Evolutionary conservation across 148 eudicot genomes (phyloP), one percentile per base, ranked within the genome.

Genomic region (Arctostaphylos glauca): DNA sequence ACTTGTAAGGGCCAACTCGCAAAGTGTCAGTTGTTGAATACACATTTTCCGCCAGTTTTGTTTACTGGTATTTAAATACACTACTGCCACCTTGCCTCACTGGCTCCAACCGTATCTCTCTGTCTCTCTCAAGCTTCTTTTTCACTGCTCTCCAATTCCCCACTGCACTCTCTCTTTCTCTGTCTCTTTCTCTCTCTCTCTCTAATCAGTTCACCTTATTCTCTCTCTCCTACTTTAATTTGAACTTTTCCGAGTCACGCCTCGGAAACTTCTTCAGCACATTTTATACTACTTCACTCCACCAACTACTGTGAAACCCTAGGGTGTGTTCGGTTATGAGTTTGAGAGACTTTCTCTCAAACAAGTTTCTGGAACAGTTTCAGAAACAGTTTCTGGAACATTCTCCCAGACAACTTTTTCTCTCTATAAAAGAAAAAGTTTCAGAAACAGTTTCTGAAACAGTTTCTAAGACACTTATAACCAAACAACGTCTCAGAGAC

Each of bases 231-330:
- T 66, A 80, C 83, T 81, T 81, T 81, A 80, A 66, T 48, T 41
- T 43, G 7, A 44, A 72, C 52, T 21, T 55, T 81, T 71, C 8
- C 48, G 38, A 13, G 46, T 80, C 74, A 66, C 82, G 74, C 44
- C 73, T 23, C 19, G 72, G 6, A 67, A 50, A 52, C 76, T 50
- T 81, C 50, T 38, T 4, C 38, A 1, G 60, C 58, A 54, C 23
- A 9, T 6, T 9, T 52, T 48, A 52, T 76, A 31, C 77, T 53
- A 12, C 5, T 41, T 23, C 38, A 58, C 77, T 54, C 15, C 23
- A 6, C 79, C 83, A 46, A 81, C 83, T 73, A 58, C 62, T 73
- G 8, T 47, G 78, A 66, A 82, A 82, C 80, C 84, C 80, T n/a
- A n/a, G n/a, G n/a, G n/a, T n/a, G n/a, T n/a, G n/a, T n/a, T n/a